Base-by-base conservation (phyloP, 805 yeast species). In the Suhomyces faveliae region DNA sequence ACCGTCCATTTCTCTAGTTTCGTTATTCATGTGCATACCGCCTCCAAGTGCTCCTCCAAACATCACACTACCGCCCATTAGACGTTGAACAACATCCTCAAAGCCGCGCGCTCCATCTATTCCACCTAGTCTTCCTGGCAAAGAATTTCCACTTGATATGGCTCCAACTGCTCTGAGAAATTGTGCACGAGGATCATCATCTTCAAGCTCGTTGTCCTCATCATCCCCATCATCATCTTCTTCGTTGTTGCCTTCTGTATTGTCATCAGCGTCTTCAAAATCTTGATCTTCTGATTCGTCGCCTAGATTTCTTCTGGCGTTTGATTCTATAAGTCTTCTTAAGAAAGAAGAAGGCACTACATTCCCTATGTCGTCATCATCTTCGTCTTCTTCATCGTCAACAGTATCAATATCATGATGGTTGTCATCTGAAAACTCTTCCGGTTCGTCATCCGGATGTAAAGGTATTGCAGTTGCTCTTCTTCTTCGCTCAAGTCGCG, bases 401-500 rank as follows among this genome's bases (percentile, higher is more conserved):
- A n/a, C n/a, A 4, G 43, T 43, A n/a, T n/a, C 40, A 21, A 37
- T 15, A 5, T 20, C 40, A 39, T 24, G n/a, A 39, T 41, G 37
- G 6, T 37, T 23, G 15, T 37, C 50, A 42, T n/a, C 60, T 5
- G 55, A 50, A 5, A 64, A 50, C 47, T 55, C 46, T 46, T 53
- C 44, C 12, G 49, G 57, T 3, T 47, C 51, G n/a, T 33, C 50
- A 22, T 47, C 43, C 10, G 24, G 13, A n/a, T 24, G 20, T 10
- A 25, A 11, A 11, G 9, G 4, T 58, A 15, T 49, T 54, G 19
- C 53, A 12, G 20, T 62, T 63, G 9, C 53, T 58, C 63, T 23
- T 54, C 66, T 5, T 52, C 63, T 7, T 49, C 61, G 19, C 54
- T 48, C 56, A 61, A 73, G 75, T 12, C 70, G 74, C 7, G 78